A percentile compares a stretch with the other conserved stretches of the same genome.
phyloP scores from a whole-genome alignment of 2,329 filamentous ascomycete species.

The Hymenoscyphus fructigenus region DNA sequence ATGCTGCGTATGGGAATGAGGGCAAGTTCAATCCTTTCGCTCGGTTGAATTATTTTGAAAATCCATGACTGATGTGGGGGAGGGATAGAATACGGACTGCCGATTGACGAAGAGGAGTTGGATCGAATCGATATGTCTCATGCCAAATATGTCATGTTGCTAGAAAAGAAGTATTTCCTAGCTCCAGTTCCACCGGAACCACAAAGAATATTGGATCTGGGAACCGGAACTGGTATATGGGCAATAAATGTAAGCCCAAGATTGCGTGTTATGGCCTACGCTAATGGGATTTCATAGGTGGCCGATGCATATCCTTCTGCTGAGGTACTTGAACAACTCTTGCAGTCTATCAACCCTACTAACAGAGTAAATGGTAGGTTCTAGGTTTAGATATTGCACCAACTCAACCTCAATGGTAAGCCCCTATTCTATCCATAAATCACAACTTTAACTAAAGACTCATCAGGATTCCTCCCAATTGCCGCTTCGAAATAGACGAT shows the following conservation, averaged over 20 bases:
- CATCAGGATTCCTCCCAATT: slow-evolving; percentile 46
- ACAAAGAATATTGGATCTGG: slow-evolving; percentile 40
- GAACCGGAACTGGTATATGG: slow-evolving; percentile 31
- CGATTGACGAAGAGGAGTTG: slow-evolving; percentile 43
- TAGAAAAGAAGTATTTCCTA: slow-evolving; percentile 28
- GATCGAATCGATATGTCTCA: slow-evolving; percentile 45
- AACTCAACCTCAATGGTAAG: slow-evolving; percentile 33
- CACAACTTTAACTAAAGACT: not conserved
- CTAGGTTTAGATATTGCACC: slow-evolving; percentile 36
- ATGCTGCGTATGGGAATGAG: slow-evolving; percentile 30
- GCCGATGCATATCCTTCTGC: slow-evolving; percentile 35
- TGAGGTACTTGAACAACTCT: slow-evolving; percentile 24
- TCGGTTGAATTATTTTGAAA: not conserved
- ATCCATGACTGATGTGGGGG: not conserved
- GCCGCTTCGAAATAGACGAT: slow-evolving; percentile 53
- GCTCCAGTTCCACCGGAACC: slow-evolving; percentile 33
- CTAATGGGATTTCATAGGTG: slow-evolving; percentile 17
- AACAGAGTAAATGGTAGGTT: slow-evolving; percentile 16
- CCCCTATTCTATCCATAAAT: not conserved
- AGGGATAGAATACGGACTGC: slow-evolving; percentile 40
- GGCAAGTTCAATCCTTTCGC: slow-evolving; percentile 14
- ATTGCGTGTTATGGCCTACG: too few species aligned
- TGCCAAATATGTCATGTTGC: slow-evolving; percentile 36
- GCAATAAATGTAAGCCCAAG: slow-evolving; percentile 34
- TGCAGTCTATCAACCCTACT: not conserved